These are phyloP conservation scores for Oryza punctata DNA, from an alignment of 176 grass and related monocot genomes.

Conservation along the genomic window DNA sequence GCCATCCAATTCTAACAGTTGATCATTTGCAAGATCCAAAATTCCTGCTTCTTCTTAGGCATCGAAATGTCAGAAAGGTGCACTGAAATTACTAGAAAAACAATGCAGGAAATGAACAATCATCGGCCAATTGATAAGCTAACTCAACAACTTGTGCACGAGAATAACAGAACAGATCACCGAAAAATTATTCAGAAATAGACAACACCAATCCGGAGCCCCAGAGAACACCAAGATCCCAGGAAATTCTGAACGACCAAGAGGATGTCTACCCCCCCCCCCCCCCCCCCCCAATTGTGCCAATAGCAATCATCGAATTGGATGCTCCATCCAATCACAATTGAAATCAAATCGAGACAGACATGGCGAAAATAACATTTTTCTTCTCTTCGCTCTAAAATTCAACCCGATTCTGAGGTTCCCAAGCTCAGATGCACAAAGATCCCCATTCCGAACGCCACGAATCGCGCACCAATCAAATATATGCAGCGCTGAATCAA, in stretches of 20 bases:
- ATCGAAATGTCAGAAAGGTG: background rate
- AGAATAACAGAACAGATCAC: slow-evolving; percentile 9
- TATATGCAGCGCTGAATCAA: background rate
- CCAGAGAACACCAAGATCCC: background rate
- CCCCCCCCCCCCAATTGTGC: background rate
- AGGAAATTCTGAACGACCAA: background rate
- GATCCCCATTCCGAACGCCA: slow-evolving; percentile 21
- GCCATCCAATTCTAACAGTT: background rate
- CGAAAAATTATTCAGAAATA: background rate
- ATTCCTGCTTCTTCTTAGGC: background rate
- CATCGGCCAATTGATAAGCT: background rate
- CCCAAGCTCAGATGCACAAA: background rate
- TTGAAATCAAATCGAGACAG: background rate
- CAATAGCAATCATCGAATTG: background rate
- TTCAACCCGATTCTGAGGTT: background rate
- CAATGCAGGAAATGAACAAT: background rate
- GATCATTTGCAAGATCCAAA: background rate
- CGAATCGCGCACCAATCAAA: no score
- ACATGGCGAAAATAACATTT: background rate
- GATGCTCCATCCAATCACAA: background rate
- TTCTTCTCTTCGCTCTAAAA: background rate
- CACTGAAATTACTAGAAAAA: background rate
- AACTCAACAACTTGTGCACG: background rate
- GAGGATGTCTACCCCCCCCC: background rate
- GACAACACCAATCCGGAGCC: background rate